Evolutionary conservation across 495 filamentous ascomycete genomes (phyloP), one percentile per base, ranked within the genome.

Genomic region (Opeltia flavorubescens): DNA sequence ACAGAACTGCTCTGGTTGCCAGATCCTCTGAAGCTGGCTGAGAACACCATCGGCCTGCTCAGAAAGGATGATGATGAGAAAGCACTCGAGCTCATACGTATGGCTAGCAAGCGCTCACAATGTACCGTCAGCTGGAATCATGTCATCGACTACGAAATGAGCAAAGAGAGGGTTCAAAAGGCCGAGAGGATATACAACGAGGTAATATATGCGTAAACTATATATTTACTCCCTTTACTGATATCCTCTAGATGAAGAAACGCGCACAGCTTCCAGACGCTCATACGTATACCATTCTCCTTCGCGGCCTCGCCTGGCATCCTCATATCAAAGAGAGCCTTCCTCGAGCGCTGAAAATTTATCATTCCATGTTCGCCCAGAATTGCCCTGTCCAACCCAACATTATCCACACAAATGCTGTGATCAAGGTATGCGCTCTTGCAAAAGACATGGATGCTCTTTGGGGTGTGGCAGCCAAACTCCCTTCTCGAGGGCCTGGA

Each of bases 111-210:
- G 49, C 46, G 65, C 11, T 65, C 71, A 45, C 68, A 76, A 35
- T 78, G 77, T 47, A 62, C 70, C 8, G 85, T 88, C 43, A 80
- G 80, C 42, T 96, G 89, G 89, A 95, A 95, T 65, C 75, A 84
- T 61, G 55, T 94, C 25, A 75, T 95, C 41, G 75, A 84, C 33
- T 78, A 83, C 57, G 70, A 76, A 44, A 63, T 94, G 65, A 65
- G 72, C 12, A 62, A 73, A 20, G 67, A 70, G 6, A 66, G 65
- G 17, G 62, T 86, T 18, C 64, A 74, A 50, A 65, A 62, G 17
- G 86, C 84, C 13, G 57, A 88, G 35, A 84, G 81, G 61, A 70
- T 83, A 2, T 95, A 78, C 64, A 94, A 95, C 62, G 86, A 95
- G 63, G 84, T 85, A 52, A 46, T 15, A n/a, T 11, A 70, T 35